These are phyloP conservation scores for Fragaria iinumae DNA, from an alignment of 306 rosid genomes.

Conservation along the genomic window DNA sequence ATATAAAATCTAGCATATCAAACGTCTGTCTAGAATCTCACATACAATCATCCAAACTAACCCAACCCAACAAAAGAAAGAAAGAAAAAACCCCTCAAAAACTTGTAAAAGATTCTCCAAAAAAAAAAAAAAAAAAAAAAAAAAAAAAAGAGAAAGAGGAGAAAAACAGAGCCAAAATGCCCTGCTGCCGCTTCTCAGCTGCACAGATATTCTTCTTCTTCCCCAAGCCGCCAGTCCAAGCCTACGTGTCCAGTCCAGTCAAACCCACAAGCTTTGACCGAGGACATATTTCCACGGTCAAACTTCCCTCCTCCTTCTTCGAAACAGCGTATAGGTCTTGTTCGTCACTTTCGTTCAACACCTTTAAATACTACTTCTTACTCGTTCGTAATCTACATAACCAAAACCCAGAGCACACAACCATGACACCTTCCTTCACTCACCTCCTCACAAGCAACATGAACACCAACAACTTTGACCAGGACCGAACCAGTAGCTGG, in stretches of 20 bases:
- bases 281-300: slow-evolving; percentile 69
- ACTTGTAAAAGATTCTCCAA: neutral
- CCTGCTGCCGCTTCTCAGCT: neutral
- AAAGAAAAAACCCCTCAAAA: neutral
- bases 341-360: neutral
- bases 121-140: too few species aligned
- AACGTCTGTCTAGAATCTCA: neutral
- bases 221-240: slow-evolving; percentile 29
- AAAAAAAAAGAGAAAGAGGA: neutral
- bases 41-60: neutral
- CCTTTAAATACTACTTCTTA: slow-evolving; percentile 14
- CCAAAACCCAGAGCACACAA: neutral
- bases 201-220: neutral
- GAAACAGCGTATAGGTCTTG: slow-evolving; percentile 35
- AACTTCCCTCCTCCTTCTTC: slow-evolving; percentile 50
- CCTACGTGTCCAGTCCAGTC: slow-evolving; percentile 58
- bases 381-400: neutral
- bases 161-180: neutral
- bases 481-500: slow-evolving; percentile 9
- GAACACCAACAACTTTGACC: slow-evolving; percentile 36
- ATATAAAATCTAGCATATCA: neutral
- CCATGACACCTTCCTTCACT: slow-evolving; percentile 46
- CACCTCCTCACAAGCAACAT: slow-evolving; percentile 40
- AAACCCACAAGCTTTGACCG: slow-evolving; percentile 86
- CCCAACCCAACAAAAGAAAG: neutral